phyloP scores from a whole-genome alignment of 2,329 filamentous ascomycete genomes.

The Sarocladiaceae sp. region DNA sequence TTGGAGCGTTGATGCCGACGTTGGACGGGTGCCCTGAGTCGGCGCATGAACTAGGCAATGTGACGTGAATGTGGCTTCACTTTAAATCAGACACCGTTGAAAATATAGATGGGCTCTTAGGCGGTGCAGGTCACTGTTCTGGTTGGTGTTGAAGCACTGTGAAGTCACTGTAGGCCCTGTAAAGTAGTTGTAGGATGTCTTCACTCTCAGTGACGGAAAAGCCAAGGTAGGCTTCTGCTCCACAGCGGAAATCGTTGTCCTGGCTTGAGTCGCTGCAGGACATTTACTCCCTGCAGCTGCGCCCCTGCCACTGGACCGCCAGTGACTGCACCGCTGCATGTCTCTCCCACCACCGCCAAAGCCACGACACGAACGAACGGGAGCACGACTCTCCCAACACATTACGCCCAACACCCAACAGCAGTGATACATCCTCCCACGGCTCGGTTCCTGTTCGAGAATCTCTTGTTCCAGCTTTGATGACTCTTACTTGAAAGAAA shows the following conservation, averaged over 20 bases:
- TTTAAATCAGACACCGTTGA: neutral
- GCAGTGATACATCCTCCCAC: neutral
- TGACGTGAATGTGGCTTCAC: too few relatives aligned
- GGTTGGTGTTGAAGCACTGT: too few relatives aligned
- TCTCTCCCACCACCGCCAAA: constrained; percentile 4
- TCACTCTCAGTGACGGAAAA: neutral
- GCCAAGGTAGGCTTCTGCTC: neutral
- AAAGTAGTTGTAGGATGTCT: too few relatives aligned
- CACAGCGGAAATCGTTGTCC: constrained; percentile 9
- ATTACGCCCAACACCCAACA: neutral
- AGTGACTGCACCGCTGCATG: neutral
- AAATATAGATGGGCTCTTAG: too few relatives aligned
- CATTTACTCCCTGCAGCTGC: neutral
- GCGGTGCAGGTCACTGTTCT: too few relatives aligned
- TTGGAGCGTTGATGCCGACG: neutral
- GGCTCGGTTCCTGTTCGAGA: too few relatives aligned
- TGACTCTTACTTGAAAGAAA: too few relatives aligned
- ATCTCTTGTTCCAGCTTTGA: too few relatives aligned
- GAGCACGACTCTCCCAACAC: constrained; percentile 4
- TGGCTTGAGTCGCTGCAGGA: too few relatives aligned
- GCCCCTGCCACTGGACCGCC: neutral
- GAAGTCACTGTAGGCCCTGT: too few relatives aligned
- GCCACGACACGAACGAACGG: neutral
- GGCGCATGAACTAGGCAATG: neutral
- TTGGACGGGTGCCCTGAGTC: constrained; percentile 2